Evolutionary conservation across 257 asterid genomes (phyloP).

Genomic region (Nicotiana attenuata): DNA sequence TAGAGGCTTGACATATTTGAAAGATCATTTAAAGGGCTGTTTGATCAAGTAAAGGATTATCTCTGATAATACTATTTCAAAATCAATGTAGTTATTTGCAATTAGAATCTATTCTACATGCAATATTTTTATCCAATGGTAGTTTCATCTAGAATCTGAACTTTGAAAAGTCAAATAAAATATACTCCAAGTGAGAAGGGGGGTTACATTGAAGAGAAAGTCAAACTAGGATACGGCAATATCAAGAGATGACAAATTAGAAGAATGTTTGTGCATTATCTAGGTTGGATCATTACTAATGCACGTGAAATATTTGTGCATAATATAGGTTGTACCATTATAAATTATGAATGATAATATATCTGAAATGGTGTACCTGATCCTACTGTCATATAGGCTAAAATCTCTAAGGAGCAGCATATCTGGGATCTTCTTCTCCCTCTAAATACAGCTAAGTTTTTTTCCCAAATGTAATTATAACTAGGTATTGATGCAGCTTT

Average conservation of each 20-base stretch:
- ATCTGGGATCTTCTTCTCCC: background rate
- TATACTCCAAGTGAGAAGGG: background rate
- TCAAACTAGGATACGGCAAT: background rate
- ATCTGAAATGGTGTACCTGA: background rate
- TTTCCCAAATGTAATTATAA: background rate
- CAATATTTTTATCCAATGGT: background rate
- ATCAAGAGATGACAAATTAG: background rate
- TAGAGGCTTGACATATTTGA: no score
- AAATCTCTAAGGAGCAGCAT: background rate
- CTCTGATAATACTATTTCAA: constrained; percentile 4
- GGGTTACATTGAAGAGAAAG: background rate
- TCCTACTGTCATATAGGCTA: background rate
- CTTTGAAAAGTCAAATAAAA: background rate
- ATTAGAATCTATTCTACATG: background rate
- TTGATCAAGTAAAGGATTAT: background rate
- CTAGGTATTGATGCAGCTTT: background rate
- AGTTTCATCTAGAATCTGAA: background rate
- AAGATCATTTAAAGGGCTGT: no score
- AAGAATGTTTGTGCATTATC: background rate
- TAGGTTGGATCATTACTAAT: no score
- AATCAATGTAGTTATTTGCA: background rate
- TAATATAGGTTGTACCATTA: no score
- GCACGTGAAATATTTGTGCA: no score
- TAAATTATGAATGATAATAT: no score
- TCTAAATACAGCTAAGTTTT: background rate